These are phyloP conservation scores for Sordariomycetes sp. DNA, from an alignment of 2,329 filamentous ascomycete genomes.

Conservation along the genomic window DNA sequence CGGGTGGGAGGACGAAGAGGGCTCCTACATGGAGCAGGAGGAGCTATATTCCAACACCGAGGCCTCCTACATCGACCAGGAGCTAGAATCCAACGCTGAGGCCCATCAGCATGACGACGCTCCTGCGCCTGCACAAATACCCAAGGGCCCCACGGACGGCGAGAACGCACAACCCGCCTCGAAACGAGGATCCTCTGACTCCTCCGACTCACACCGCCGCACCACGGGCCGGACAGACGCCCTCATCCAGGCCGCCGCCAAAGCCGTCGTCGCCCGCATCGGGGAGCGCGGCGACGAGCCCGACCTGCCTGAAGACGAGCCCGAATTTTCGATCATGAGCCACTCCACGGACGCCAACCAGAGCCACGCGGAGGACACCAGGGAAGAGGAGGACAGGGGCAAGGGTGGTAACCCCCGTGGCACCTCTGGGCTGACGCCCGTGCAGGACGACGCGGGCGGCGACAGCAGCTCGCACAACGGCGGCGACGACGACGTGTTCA, in stretches of 20 bases:
- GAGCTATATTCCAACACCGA: neutral
- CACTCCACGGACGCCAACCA: neutral
- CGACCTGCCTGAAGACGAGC: slow-evolving; percentile 17
- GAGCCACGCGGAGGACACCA: neutral
- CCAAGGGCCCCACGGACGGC: neutral
- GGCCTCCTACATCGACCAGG: too few species aligned
- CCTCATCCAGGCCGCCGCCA: slow-evolving; percentile 40
- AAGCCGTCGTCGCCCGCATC: slow-evolving; percentile 37
- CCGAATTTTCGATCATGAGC: slow-evolving; percentile 1
- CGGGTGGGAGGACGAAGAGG: neutral
- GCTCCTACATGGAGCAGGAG: neutral
- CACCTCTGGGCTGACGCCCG: neutral
- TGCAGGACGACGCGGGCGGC: slow-evolving; percentile 10
- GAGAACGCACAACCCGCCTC: neutral
- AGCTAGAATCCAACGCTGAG: neutral
- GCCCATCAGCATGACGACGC: neutral
- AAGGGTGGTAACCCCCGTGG: neutral
- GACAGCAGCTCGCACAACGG: slow-evolving; percentile 41
- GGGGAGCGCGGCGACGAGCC: slow-evolving; percentile 16
- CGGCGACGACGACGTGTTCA: slow-evolving; percentile 47
- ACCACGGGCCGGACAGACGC: slow-evolving; percentile 35
- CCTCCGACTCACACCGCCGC: slow-evolving; percentile 15
- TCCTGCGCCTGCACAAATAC: neutral
- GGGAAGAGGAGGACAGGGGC: neutral
- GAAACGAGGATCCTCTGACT: neutral